Evolutionary conservation across 164 flowering plant species (phyloP).

Genomic region (Tetracentron sinense): DNA sequence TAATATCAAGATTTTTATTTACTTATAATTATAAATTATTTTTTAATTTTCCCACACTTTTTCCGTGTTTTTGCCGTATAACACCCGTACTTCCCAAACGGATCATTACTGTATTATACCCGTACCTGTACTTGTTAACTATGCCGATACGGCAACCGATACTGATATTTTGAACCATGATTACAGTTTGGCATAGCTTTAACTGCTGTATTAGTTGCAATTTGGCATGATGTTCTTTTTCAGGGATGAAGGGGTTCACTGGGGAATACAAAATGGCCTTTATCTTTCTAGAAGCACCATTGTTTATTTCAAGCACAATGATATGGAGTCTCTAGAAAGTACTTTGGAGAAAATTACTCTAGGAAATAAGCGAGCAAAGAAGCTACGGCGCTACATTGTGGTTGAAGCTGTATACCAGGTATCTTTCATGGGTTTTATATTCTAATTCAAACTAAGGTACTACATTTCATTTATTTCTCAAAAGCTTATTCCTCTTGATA

Average conservation of each 20-base stretch:
- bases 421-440: background rate
- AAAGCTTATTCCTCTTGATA: background rate
- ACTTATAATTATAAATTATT: too few relatives aligned
- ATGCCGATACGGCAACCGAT: too few relatives aligned
- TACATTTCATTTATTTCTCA: background rate
- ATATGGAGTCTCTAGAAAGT: conserved; percentile 71
- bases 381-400: conserved; percentile 89
- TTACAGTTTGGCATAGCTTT: background rate
- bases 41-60: too few relatives aligned
- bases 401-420: conserved; percentile 99
- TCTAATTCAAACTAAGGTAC: background rate
- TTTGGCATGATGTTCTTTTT: conserved; percentile 1
- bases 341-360: conserved; percentile 68
- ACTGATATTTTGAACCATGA: too few relatives aligned
- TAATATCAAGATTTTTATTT: too few relatives aligned
- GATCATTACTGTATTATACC: too few relatives aligned
- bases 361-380: conserved; percentile 63
- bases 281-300: conserved; percentile 93
- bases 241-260: conserved; percentile 98
- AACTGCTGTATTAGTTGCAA: background rate
- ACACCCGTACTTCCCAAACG: too few relatives aligned
- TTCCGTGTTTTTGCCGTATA: too few relatives aligned
- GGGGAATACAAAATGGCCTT: conserved; percentile 99
- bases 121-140: too few relatives aligned
- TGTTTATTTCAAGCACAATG: conserved; percentile 91